Evolutionary conservation across 129 eudicot species (phyloP), one percentile per base, ranked within the genome.

Genomic region (Pulicaria dysenterica): DNA sequence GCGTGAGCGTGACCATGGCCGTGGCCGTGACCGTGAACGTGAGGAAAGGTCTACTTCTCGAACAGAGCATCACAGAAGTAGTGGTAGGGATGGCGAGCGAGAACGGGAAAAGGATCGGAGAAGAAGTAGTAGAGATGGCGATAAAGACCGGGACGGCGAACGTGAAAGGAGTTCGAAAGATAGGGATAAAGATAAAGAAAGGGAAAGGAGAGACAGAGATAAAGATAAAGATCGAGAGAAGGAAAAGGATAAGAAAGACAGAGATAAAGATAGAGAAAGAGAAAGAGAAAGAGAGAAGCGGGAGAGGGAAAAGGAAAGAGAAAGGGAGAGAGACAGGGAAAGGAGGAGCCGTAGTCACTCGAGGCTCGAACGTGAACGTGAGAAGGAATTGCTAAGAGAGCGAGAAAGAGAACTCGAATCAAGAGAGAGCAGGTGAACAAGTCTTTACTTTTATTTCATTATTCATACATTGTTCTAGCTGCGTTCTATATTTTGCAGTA

Each of bases 381-480:
- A 86, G 73, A 80, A 74, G 82, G 91, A 87, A 13, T 46, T 74
- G 72, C 5, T 83, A 58, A 44, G 75, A 6, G 89, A 85, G 61
- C 67, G 80, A 61, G 92, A 86, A 61, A 45, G 86, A 68, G 97
- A 91, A 34, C 57, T 77, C 34, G 97, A 85, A 43, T n/a, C 74
- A 7, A 76, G 96, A n/a, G 98, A 92, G 37, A 85, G 88, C 95
- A 87, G 96, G 96, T 92, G 87, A 72, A 53, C 0, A 48, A 12
- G 9, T 61, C 16, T 73, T 82, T 19, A 8, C 46, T 42, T 43
- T n/a, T 31, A 44, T 37, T 12, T 53, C 42, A 5, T 40, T 19
- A 5, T 16, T 45, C 0, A 58, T 58, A 5, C 36, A 31, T 58
- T 5, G 24, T 34, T 4, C 15, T 4, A 9, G 41, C 43, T 4